These are phyloP conservation scores for Glaciozyma martinii DNA, from an alignment of 768 basidiomycete genomes.

Conservation along the genomic window DNA sequence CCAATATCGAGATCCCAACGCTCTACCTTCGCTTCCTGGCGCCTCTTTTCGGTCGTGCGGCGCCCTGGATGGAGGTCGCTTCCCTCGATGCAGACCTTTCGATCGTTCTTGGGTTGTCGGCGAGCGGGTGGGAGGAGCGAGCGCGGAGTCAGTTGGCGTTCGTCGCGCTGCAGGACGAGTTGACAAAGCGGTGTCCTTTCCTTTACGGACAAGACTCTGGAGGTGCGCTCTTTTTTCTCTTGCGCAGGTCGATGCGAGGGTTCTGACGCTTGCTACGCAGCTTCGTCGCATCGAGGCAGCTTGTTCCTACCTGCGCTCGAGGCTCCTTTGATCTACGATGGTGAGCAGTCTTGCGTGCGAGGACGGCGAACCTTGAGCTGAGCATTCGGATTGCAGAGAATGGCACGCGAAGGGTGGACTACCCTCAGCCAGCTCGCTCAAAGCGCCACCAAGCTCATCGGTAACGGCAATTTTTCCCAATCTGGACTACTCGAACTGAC, in stretches of 20 bases:
- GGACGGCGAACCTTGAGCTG: too few relatives aligned
- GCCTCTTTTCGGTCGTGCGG: conserved; percentile 11
- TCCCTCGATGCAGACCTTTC: conserved; percentile 21
- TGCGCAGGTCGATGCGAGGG: not conserved
- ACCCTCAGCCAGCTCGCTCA: too few relatives aligned
- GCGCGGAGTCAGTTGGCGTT: conserved; percentile 57
- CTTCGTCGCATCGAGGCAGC: not conserved
- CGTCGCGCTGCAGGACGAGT: conserved; percentile 58
- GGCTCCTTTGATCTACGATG: not conserved
- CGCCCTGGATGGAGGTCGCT: conserved; percentile 31
- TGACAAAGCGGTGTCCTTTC: conserved; percentile 46
- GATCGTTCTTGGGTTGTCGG: conserved; percentile 62
- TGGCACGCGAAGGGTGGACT: too few relatives aligned
- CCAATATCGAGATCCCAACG: conserved; percentile 14
- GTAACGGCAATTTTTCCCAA: too few relatives aligned
- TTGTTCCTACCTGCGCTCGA: conserved; percentile 8
- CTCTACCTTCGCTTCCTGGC: conserved; percentile 9
- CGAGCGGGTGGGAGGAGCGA: conserved; percentile 49
- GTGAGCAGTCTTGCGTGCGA: not conserved
- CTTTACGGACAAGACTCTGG: conserved; percentile 3
- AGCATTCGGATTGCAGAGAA: too few relatives aligned
- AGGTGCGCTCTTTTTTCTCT: not conserved
- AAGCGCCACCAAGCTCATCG: too few relatives aligned
- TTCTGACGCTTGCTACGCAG: not conserved
- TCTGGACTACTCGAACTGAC: too few relatives aligned